Conservation (phyloP, 1,139 yeast genomes). For the Pichia terricola region DNA sequence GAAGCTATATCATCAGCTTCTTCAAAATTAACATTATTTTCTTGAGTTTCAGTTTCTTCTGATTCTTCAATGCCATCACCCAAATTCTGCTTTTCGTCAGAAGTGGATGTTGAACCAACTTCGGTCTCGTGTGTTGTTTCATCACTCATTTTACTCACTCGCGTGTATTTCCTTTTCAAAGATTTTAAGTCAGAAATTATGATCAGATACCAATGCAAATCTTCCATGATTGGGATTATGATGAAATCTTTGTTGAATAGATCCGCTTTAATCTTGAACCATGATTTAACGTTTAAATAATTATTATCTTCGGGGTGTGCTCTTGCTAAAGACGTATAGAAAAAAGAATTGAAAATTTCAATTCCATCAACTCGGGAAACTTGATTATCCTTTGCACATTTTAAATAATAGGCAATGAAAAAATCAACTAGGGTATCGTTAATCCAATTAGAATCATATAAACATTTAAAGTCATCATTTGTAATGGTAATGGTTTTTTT, state of each 20-base stretch:
- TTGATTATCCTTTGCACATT: conserved; percentile 30
- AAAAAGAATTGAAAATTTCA: conserved; percentile 74
- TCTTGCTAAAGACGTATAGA: conserved; percentile 55
- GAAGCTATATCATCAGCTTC: not conserved
- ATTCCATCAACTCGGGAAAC: conserved; percentile 29
- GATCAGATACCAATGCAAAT: conserved; percentile 83
- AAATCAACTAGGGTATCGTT: conserved; percentile 69
- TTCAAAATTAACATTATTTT: not conserved
- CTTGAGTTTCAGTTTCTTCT: not conserved
- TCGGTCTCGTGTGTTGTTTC: not conserved
- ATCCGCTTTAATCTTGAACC: conserved; percentile 64
- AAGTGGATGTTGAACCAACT: not conserved
- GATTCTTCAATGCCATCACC: not conserved
- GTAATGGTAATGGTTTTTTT: conserved; percentile 41
- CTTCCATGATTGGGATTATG: conserved; percentile 75
- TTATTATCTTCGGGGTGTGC: conserved; percentile 25
- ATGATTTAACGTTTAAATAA: conserved; percentile 60
- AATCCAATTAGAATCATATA: conserved; percentile 66
- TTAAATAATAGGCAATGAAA: conserved; percentile 45
- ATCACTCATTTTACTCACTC: not conserved
- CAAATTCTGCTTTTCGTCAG: no score
- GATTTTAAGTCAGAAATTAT: conserved; percentile 46
- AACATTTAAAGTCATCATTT: conserved; percentile 55
- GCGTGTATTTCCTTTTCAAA: conserved; percentile 16
- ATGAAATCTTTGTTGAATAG: conserved; percentile 52